Evolutionary conservation across 2,329 filamentous ascomycete species (phyloP).

Genomic region (Colletotrichum shisoi): DNA sequence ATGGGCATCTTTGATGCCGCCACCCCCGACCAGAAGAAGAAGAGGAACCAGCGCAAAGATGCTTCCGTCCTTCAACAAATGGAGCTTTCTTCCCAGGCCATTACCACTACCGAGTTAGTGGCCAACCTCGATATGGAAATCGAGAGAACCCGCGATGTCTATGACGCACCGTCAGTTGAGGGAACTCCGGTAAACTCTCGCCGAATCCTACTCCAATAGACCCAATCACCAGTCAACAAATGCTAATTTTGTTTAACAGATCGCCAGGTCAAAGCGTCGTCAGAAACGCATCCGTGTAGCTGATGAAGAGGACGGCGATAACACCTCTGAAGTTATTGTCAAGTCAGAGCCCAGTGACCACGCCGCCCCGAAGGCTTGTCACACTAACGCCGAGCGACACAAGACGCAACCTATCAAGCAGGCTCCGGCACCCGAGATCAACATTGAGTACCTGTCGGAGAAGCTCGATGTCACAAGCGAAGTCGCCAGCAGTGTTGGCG

Average conservation of each 20-base stretch:
- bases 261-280: constrained; percentile 21
- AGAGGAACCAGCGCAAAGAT: constrained; percentile 80
- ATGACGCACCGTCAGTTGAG: constrained; percentile 64
- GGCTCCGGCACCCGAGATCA: neutral
- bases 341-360: constrained; percentile 22
- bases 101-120: constrained; percentile 71
- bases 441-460: constrained; percentile 8
- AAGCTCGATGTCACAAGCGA: constrained; percentile 23
- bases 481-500: neutral
- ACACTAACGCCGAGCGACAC: neutral
- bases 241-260: neutral
- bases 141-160: constrained; percentile 64
- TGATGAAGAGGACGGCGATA: constrained; percentile 4
- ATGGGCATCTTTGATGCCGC: constrained; percentile 86
- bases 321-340: constrained; percentile 12
- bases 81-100: constrained; percentile 67
- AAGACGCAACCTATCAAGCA: neutral
- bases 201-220: no score
- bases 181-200: constrained; percentile 58
- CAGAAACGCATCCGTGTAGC: constrained; percentile 14
- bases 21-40: constrained; percentile 74
- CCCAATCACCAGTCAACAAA: neutral
- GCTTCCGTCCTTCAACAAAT: constrained; percentile 74
- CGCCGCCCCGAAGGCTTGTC: neutral
- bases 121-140: constrained; percentile 63